phyloP scores from a whole-genome alignment of 495 filamentous ascomycete genomes.

The Aspergillus coremiiformis region DNA sequence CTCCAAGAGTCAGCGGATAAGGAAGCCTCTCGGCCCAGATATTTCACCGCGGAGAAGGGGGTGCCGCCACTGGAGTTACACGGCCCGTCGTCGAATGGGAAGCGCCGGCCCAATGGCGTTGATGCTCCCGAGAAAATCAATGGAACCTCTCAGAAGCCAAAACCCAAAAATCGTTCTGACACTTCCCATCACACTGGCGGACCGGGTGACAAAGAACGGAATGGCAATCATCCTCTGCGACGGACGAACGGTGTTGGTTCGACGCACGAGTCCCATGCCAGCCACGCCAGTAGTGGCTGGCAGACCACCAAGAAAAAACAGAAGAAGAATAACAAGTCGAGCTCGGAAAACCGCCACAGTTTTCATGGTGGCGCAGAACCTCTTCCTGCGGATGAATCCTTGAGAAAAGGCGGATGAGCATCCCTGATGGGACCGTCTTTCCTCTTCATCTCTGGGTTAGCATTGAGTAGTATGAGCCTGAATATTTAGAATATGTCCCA shows the following conservation, averaged over 20 bases:
- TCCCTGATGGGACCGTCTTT: background rate
- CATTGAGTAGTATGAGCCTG: background rate
- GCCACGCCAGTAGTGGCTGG: conserved; percentile 34
- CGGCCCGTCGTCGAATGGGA: conserved; percentile 18
- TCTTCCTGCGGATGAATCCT: conserved; percentile 40
- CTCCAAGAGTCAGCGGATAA: conserved; percentile 20
- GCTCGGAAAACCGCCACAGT: conserved; percentile 22
- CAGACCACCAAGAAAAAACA: conserved; percentile 45
- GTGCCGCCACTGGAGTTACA: conserved; percentile 14
- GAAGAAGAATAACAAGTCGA: conserved; percentile 34
- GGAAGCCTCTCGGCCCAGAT: conserved; percentile 26
- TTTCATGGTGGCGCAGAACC: conserved; percentile 28
- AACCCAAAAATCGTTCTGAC: conserved; percentile 31
- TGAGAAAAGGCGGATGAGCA: conserved; percentile 44
- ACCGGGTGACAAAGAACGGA: conserved; percentile 26
- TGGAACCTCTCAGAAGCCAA: conserved; percentile 28
- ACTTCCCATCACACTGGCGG: conserved; percentile 16
- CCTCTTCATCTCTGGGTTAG: background rate
- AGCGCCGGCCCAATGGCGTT: conserved; percentile 29
- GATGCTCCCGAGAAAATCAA: conserved; percentile 34
- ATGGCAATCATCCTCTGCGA: conserved; percentile 22
- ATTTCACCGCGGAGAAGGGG: conserved; percentile 29
- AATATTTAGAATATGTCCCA: conserved; percentile 10
- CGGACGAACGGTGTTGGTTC: conserved; percentile 28
- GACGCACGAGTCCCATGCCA: conserved; percentile 20